Conservation (phyloP, 768 basidiomycete genomes). For the Amanita jacksonii region DNA sequence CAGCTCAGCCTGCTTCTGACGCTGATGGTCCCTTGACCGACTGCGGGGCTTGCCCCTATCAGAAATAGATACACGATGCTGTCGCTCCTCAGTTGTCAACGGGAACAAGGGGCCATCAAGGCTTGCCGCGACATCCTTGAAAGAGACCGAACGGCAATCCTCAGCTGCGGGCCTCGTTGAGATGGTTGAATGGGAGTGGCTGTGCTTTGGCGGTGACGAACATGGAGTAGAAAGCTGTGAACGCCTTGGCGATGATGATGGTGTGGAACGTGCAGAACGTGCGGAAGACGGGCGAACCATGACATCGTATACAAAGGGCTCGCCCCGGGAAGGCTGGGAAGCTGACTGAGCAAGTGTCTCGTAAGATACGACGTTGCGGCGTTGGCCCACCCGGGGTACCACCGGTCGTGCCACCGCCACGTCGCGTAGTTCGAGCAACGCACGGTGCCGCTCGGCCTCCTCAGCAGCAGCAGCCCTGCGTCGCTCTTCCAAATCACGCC, state of each 20-base stretch:
- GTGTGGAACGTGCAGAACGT: slow-evolving; percentile 7
- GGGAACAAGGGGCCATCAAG: slow-evolving; percentile 56
- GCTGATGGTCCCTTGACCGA: slow-evolving; percentile 15
- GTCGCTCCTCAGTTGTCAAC: slow-evolving; percentile 22
- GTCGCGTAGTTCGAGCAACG: slow-evolving; percentile 17
- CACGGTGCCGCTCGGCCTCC: slow-evolving; percentile 12
- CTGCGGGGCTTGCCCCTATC: slow-evolving; percentile 10
- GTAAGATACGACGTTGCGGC: slow-evolving; percentile 16
- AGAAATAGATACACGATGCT: slow-evolving; percentile 5
- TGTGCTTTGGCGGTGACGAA: slow-evolving; percentile 13
- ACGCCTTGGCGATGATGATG: slow-evolving; percentile 3
- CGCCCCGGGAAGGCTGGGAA: neutral
- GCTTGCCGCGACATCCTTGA: slow-evolving; percentile 44
- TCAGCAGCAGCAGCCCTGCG: slow-evolving; percentile 13
- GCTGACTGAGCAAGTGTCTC: slow-evolving; percentile 5
- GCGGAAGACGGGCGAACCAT: slow-evolving; percentile 11
- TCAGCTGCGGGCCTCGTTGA: slow-evolving; percentile 18
- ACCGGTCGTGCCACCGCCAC: too few species aligned
- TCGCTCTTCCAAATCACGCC: slow-evolving; percentile 23
- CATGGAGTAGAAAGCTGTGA: slow-evolving; percentile 15
- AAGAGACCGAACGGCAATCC: slow-evolving; percentile 34
- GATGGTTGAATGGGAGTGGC: slow-evolving; percentile 11
- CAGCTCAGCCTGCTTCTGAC: slow-evolving; percentile 23
- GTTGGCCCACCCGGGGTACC: too few species aligned
- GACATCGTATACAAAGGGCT: slow-evolving; percentile 15